phyloP scores from a whole-genome alignment of 2,329 filamentous ascomycete species.

The Penicillium sp. region DNA sequence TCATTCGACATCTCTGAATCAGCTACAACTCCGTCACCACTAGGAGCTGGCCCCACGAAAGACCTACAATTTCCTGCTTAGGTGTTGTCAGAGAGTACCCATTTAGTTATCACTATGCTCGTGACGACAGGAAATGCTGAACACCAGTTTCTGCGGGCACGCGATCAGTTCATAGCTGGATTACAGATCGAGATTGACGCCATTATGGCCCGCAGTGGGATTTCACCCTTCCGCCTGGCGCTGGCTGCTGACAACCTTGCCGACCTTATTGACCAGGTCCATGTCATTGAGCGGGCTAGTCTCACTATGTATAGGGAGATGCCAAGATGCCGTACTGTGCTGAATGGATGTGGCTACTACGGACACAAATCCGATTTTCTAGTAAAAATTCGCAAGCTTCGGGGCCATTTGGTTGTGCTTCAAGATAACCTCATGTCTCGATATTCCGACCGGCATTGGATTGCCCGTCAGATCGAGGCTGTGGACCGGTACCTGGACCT shows the following conservation, averaged over 20 bases:
- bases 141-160: background rate
- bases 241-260: background rate
- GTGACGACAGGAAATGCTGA: background rate
- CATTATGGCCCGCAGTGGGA: background rate
- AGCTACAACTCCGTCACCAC: too few species aligned
- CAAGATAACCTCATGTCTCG: background rate
- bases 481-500: background rate
- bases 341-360: background rate
- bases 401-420: background rate
- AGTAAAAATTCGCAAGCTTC: background rate
- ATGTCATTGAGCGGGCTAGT: background rate
- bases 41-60: background rate
- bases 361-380: background rate
- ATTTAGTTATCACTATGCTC: background rate
- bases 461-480: background rate
- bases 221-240: background rate
- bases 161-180: background rate
- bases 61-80: too few species aligned
- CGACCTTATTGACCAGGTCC: background rate
- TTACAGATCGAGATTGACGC: background rate
- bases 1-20: background rate
- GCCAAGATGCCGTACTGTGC: background rate
- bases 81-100: background rate
- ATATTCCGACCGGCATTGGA: background rate
- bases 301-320: background rate